Evolutionary conservation across 2,329 filamentous ascomycete genomes (phyloP).

Genomic region (Neospermospora avenae): DNA sequence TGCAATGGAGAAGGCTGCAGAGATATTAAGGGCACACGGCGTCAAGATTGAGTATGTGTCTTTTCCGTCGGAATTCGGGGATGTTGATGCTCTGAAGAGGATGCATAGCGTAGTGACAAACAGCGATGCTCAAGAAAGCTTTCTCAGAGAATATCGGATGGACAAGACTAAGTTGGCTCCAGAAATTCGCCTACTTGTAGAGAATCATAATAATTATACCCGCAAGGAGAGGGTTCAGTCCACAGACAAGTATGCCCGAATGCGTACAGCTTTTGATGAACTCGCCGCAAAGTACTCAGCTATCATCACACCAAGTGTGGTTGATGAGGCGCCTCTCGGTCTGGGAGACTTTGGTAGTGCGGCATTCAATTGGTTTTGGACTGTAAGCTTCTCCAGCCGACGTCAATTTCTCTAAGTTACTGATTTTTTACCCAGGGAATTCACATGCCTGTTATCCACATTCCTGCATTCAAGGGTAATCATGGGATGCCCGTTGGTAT

Average conservation of each 20-base stretch:
- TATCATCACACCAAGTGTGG: constrained; percentile 2
- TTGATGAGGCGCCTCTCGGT: constrained; percentile 3
- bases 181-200: not conserved
- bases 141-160: not conserved
- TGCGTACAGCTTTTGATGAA: not conserved
- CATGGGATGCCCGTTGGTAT: constrained; percentile 11
- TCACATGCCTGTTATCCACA: constrained; percentile 13
- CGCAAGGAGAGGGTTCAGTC: not conserved
- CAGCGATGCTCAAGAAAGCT: not conserved
- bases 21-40: constrained; percentile 35
- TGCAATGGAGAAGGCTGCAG: constrained; percentile 40
- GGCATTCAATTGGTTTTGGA: constrained; percentile 1
- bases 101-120: constrained; percentile 6
- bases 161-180: constrained; percentile 5
- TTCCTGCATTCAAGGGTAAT: constrained; percentile 9
- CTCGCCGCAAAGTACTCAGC: constrained; percentile 5
- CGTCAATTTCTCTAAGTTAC: not conserved
- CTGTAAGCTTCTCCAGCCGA: not conserved
- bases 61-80: constrained; percentile 1
- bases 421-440: not conserved
- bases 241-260: not conserved
- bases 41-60: constrained; percentile 5
- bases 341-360: not conserved
- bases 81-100: constrained; percentile 1
- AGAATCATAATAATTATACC: not conserved